Evolutionary conservation across 768 basidiomycete genomes (phyloP).

Genomic region (Pluteus cervinus): DNA sequence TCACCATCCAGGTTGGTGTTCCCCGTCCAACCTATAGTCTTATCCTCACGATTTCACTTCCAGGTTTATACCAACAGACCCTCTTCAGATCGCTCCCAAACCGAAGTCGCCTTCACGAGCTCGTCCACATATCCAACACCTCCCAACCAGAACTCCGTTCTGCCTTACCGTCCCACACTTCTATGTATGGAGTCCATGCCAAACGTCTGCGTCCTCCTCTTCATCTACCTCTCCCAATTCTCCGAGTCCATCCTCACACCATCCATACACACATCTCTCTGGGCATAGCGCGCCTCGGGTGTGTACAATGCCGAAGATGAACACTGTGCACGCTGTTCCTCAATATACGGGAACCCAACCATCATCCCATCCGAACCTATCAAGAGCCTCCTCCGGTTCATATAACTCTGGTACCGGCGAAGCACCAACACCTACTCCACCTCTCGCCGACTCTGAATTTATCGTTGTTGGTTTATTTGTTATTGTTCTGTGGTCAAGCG

Average conservation of each 20-base stretch:
- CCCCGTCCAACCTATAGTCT: background rate
- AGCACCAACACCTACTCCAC: slow-evolving; percentile 28
- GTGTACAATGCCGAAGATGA: slow-evolving; percentile 11
- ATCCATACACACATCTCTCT: slow-evolving; percentile 27
- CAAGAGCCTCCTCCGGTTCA: slow-evolving; percentile 4
- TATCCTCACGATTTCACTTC: slow-evolving; percentile 5
- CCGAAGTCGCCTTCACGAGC: slow-evolving; percentile 26
- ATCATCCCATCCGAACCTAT: background rate
- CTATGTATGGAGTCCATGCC: slow-evolving; percentile 29
- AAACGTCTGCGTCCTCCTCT: slow-evolving; percentile 35
- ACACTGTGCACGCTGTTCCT: slow-evolving; percentile 4
- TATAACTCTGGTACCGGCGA: slow-evolving; percentile 13
- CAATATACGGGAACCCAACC: slow-evolving; percentile 1
- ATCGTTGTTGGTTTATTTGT: slow-evolving; percentile 35
- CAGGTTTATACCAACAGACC: slow-evolving; percentile 28
- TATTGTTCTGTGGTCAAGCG: slow-evolving; percentile 39
- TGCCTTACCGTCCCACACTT: slow-evolving; percentile 17
- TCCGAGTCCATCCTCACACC: slow-evolving; percentile 32
- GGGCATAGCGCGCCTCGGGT: slow-evolving; percentile 33
- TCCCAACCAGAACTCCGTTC: slow-evolving; percentile 17
- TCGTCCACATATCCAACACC: slow-evolving; percentile 31
- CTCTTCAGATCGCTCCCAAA: slow-evolving; percentile 28
- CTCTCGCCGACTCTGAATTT: slow-evolving; percentile 37
- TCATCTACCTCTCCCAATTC: slow-evolving; percentile 32
- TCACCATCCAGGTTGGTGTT: slow-evolving; percentile 27